Base-by-base conservation (phyloP, 441 rosid species). In the Arabidopsis lyrata region DNA sequence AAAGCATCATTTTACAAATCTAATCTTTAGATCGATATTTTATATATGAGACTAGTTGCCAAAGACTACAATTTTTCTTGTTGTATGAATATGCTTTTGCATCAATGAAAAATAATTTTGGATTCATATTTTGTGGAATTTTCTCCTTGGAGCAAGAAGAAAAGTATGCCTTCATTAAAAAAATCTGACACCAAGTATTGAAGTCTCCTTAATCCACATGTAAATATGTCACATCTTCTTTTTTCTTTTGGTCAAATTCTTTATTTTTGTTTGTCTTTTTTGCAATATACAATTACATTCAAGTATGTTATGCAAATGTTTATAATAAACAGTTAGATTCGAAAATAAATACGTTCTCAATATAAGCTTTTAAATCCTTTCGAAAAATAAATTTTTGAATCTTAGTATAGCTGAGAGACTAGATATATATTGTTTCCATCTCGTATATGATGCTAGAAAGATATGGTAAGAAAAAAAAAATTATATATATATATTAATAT, bases 91-190 rank as follows among this genome's bases (percentile, higher is more conserved):
- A 34, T 44, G 10, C 38, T 53, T 63, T 13, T 53, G 24, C 57
- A 63, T 54, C 27, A 42, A 8, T 63, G 44, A 49, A 49, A 0
- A 53, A 52, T 61, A 49, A 42, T 24, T 9, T 52, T 52, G 16
- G 31, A 14, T 61, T 61, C 41, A 27, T 27, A 58, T 34, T 57
- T 45, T 58, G n/a, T 49, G 22, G 0, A 58, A 6, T 59, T 35
- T 70, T 24, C 14, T 14, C 49, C 27, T 57, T 32, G 24, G 65
- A 69, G 12, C 47, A 69, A 56, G 24, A 44, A 44, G 22, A 44
- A 2, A n/a, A 55, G 42, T 68, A 8, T 16, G 53, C 14, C 9
- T 67, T 68, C n/a, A 68, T 31, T 4, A 39, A 11, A 3, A 55
- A 0, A 55, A 32, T 7, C 2, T 5, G 22, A n/a, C 13, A 3